phyloP scores from a whole-genome alignment of 2,329 filamentous ascomycete genomes.

The Albophoma yamanashiensis region DNA sequence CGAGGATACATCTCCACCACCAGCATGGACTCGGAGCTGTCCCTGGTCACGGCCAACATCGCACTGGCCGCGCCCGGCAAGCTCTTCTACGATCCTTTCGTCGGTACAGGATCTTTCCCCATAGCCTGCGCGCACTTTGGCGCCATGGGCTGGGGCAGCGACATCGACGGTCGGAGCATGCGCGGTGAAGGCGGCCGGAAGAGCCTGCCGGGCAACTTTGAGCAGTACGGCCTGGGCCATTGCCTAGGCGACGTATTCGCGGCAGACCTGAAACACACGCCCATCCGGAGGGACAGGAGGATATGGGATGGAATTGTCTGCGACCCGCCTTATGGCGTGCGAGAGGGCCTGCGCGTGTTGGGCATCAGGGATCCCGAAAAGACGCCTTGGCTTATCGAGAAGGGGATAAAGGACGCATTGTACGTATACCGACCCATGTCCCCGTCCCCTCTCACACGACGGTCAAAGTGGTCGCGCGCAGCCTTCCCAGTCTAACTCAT shows the following conservation, averaged over 20 bases:
- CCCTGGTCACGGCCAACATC: conserved; percentile 85
- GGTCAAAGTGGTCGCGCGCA: not conserved
- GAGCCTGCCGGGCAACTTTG: conserved; percentile 59
- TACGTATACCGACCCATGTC: conserved; percentile 27
- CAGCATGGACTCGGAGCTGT: conserved; percentile 92
- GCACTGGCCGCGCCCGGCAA: conserved; percentile 73
- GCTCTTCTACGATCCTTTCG: conserved; percentile 89
- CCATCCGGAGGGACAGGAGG: conserved; percentile 45
- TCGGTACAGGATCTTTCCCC: conserved; percentile 88
- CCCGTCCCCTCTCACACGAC: not conserved
- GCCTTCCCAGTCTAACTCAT: conserved; percentile 6
- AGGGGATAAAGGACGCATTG: conserved; percentile 60
- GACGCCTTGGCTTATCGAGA: conserved; percentile 48
- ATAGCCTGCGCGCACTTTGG: conserved; percentile 87
- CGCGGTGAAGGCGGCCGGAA: conserved; percentile 53
- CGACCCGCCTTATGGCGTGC: conserved; percentile 90
- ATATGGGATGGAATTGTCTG: conserved; percentile 87
- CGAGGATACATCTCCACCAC: conserved; percentile 89
- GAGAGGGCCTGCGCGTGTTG: conserved; percentile 82
- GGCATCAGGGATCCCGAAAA: conserved; percentile 61
- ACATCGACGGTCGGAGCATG: conserved; percentile 87
- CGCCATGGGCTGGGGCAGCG: conserved; percentile 71
- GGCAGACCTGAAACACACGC: conserved; percentile 80
- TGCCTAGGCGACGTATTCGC: conserved; percentile 70
- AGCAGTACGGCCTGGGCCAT: conserved; percentile 63